These are phyloP conservation scores for Coniosporium tulheliwenetii DNA, from an alignment of 2,329 filamentous ascomycete genomes.

Conservation along the genomic window DNA sequence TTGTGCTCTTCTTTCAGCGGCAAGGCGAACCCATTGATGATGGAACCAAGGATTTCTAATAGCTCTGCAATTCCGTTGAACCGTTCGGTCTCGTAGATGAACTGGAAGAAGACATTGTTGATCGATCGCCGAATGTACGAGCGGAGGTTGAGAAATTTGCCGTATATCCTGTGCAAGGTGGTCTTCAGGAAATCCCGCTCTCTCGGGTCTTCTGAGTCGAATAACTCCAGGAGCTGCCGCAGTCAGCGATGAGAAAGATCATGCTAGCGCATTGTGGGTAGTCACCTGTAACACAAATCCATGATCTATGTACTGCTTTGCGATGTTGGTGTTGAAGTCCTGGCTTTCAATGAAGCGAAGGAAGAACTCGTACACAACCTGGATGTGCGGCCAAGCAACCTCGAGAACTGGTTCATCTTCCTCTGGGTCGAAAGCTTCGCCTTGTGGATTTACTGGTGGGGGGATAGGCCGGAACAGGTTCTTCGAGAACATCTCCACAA, in stretches of 20 bases:
- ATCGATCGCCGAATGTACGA: slow-evolving; percentile 97
- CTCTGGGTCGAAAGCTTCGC: slow-evolving; percentile 95
- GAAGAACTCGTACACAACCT: slow-evolving; percentile 99
- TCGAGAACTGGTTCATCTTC: slow-evolving; percentile 97
- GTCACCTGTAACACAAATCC: slow-evolving; percentile 74
- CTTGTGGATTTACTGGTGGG: slow-evolving; percentile 92
- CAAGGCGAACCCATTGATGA: slow-evolving; percentile 96
- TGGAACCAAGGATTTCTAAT: slow-evolving; percentile 90
- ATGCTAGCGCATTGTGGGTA: slow-evolving; percentile 2
- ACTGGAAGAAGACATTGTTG: slow-evolving; percentile 99
- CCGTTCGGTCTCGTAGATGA: slow-evolving; percentile 94
- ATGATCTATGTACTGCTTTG: slow-evolving; percentile 97
- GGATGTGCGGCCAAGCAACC: slow-evolving; percentile 97
- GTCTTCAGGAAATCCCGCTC: slow-evolving; percentile 98
- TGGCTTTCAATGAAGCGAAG: slow-evolving; percentile 97
- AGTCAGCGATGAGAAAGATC: slow-evolving; percentile 6
- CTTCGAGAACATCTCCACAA: slow-evolving; percentile 99
- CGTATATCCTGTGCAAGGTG: slow-evolving; percentile 92
- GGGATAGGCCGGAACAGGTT: slow-evolving; percentile 96
- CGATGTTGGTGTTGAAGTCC: slow-evolving; percentile 99
- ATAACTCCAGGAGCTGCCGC: slow-evolving; percentile 71
- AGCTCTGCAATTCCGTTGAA: slow-evolving; percentile 98
- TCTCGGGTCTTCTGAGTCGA: slow-evolving; percentile 93
- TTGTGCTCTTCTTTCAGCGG: slow-evolving; percentile 98
- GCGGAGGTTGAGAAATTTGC: slow-evolving; percentile 93